phyloP scores from a whole-genome alignment of 176 grass and related monocot genomes.

The Tuctoria greenei region DNA sequence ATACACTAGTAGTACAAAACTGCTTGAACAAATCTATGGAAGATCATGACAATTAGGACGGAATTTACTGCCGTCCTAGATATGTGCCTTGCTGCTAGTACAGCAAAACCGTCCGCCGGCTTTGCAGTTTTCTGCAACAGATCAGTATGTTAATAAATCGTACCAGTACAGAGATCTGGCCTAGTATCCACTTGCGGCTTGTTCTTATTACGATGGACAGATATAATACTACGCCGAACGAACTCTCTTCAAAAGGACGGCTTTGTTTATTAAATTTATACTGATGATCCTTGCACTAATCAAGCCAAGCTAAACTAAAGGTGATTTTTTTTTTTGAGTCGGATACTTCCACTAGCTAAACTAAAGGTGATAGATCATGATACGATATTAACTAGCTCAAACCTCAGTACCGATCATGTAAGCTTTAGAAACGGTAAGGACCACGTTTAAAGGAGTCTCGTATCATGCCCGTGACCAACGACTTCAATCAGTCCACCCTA shows the following conservation, averaged over 20 bases:
- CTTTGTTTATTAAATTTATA: neutral
- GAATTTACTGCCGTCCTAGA: neutral
- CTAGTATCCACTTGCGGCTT: neutral
- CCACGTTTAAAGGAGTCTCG: slow-evolving; percentile 27
- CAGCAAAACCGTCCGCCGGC: slow-evolving; percentile 3
- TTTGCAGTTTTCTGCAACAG: neutral
- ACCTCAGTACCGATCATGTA: slow-evolving; percentile 15
- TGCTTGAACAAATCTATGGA: slow-evolving; percentile 7
- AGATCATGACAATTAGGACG: neutral
- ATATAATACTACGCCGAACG: neutral
- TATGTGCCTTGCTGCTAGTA: slow-evolving; percentile 1
- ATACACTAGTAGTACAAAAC: neutral
- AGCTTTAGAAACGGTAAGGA: slow-evolving; percentile 3
- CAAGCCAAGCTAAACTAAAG: neutral
- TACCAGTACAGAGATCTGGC: neutral
- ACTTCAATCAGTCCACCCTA: slow-evolving; percentile 39
- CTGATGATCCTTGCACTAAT: slow-evolving; percentile 4
- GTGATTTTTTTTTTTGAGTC: slow-evolving; percentile 33
- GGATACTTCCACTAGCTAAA: neutral
- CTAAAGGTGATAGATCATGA: slow-evolving; percentile 22
- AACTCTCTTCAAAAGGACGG: slow-evolving; percentile 16
- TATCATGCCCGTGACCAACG: slow-evolving; percentile 49
- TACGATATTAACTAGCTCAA: slow-evolving; percentile 16
- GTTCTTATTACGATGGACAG: neutral
- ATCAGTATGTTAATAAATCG: neutral